Percentiles rank a stretch among this genome's conserved stretches.
Conservation (phyloP, 2,329 filamentous ascomycete genomes). For the Escovopsis sp. region DNA sequence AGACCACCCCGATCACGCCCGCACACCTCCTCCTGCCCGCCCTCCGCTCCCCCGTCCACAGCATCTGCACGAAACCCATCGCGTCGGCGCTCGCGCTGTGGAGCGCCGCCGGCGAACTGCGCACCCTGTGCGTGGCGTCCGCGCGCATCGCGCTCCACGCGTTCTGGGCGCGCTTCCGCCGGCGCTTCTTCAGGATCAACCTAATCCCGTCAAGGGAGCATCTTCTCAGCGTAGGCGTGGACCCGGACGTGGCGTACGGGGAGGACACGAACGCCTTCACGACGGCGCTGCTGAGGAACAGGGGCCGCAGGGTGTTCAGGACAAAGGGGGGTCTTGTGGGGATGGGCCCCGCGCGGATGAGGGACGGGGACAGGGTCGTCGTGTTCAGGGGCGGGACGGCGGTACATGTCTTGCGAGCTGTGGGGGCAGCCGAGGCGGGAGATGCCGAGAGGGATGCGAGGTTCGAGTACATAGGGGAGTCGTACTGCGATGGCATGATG, state of each 20-base stretch:
- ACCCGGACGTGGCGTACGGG: conserved; percentile 1
- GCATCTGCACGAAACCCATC: conserved; percentile 9
- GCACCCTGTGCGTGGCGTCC: conserved; percentile 6
- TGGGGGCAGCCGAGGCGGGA: neutral
- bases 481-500: conserved; percentile 22
- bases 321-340: conserved; percentile 17
- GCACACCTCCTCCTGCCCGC: conserved; percentile 12
- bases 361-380: conserved; percentile 13
- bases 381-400: conserved; percentile 16
- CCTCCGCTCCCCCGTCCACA: conserved; percentile 7
- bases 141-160: conserved; percentile 1
- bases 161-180: conserved; percentile 3
- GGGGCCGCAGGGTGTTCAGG: conserved; percentile 12
- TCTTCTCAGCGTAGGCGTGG: conserved; percentile 6
- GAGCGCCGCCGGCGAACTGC: conserved; percentile 7
- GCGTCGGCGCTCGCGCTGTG: conserved; percentile 4
- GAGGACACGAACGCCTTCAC: conserved; percentile 6
- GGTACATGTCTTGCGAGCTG: conserved; percentile 13
- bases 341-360: conserved; percentile 12
- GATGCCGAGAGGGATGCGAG: neutral
- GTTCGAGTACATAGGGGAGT: conserved; percentile 18
- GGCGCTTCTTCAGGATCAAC: conserved; percentile 4
- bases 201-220: neutral
- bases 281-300: conserved; percentile 9
- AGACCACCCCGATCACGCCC: conserved; percentile 9